Evolutionary conservation across 2,329 filamentous ascomycete species (phyloP).

Genomic region (Emergomyces orientalis): DNA sequence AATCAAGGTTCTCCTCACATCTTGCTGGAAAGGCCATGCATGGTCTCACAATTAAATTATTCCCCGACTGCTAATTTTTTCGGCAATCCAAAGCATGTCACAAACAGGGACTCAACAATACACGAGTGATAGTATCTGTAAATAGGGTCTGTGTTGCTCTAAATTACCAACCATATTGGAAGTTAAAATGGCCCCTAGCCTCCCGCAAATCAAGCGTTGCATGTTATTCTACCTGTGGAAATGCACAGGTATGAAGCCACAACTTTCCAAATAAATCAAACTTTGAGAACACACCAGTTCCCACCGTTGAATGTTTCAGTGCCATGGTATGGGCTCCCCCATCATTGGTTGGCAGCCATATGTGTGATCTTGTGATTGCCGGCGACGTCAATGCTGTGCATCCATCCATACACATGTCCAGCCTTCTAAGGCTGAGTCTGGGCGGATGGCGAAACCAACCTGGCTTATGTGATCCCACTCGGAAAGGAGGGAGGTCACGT

Average conservation of each 20-base stretch:
- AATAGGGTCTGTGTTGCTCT: background rate
- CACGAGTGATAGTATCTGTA: background rate
- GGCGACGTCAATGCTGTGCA: background rate
- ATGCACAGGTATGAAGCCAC: background rate
- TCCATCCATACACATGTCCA: background rate
- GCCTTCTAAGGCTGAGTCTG: slow-evolving; percentile 4
- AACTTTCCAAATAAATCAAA: background rate
- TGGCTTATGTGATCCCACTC: background rate
- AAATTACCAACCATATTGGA: too few relatives aligned
- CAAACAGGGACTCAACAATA: background rate
- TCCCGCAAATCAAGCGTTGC: background rate
- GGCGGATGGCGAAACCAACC: background rate
- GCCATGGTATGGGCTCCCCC: too few relatives aligned
- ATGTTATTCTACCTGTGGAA: background rate
- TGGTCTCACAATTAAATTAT: background rate
- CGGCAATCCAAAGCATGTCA: background rate
- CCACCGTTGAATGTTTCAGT: background rate
- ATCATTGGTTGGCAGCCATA: background rate
- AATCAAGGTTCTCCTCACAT: background rate
- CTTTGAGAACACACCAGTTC: background rate
- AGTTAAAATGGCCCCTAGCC: background rate
- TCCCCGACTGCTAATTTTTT: background rate
- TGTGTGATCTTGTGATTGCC: background rate
- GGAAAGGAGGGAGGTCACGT: background rate
- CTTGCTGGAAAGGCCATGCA: background rate